phyloP scores from a whole-genome alignment of 2,329 filamentous ascomycete genomes.

The Fusarium sp. region DNA sequence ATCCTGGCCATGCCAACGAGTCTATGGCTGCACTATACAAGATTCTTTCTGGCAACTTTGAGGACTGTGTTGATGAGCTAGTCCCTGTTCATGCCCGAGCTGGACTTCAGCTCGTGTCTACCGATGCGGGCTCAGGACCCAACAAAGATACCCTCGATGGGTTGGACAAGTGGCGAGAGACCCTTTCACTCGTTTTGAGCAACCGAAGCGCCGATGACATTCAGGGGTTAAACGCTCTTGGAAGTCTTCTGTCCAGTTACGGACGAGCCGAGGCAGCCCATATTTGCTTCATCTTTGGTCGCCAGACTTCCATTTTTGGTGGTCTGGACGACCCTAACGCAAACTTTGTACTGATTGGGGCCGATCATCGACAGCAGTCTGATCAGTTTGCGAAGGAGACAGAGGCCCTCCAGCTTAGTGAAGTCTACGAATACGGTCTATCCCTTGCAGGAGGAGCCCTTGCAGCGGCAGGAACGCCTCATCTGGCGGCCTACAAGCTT shows the following conservation, averaged over 20 bases:
- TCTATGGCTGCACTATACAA: constrained; percentile 93
- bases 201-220: constrained; percentile 88
- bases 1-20: constrained; percentile 83
- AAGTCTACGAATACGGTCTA: constrained; percentile 93
- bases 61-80: constrained; percentile 95
- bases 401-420: constrained; percentile 92
- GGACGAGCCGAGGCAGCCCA: constrained; percentile 92
- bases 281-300: constrained; percentile 92
- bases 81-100: constrained; percentile 93
- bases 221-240: constrained; percentile 83
- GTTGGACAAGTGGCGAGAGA: constrained; percentile 94
- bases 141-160: constrained; percentile 85
- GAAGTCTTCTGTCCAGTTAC: constrained; percentile 86
- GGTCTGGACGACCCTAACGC: constrained; percentile 86
- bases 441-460: constrained; percentile 74
- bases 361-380: constrained; percentile 81
- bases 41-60: constrained; percentile 91
- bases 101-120: constrained; percentile 91
- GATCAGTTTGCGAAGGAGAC: constrained; percentile 83
- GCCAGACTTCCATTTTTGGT: constrained; percentile 78
- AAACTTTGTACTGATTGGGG: constrained; percentile 87
- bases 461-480: constrained; percentile 75
- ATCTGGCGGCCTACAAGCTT: constrained; percentile 92
- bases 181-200: constrained; percentile 85
- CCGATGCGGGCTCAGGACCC: constrained; percentile 71